These are phyloP conservation scores for Coniochaeta sp. DNA, from an alignment of 2,329 filamentous ascomycete genomes.

Conservation along the genomic window DNA sequence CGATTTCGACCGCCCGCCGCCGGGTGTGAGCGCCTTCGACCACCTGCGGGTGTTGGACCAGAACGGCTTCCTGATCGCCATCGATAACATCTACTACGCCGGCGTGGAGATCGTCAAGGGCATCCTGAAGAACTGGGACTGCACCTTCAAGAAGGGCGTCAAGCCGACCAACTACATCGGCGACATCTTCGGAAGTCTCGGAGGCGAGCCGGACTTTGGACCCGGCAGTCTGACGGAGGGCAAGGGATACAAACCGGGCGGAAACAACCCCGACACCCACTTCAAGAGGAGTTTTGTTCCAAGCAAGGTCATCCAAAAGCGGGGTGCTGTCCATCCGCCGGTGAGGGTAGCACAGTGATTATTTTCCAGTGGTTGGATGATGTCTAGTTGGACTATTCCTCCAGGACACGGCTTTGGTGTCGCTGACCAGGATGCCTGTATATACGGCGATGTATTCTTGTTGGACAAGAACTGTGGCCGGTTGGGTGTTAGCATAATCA, in stretches of 20 bases:
- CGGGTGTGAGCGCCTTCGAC: conserved; percentile 44
- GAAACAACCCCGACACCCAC: conserved; percentile 7
- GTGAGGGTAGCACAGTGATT: neutral
- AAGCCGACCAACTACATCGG: conserved; percentile 58
- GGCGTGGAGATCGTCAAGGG: conserved; percentile 59
- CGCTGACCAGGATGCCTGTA: neutral
- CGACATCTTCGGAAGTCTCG: conserved; percentile 63
- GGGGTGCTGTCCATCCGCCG: neutral
- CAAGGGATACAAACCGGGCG: conserved; percentile 17
- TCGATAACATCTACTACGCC: conserved; percentile 59
- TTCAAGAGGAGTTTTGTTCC: neutral
- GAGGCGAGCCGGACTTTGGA: conserved; percentile 59
- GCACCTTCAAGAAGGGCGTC: conserved; percentile 50
- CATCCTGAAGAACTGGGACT: conserved; percentile 54
- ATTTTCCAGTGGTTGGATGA: neutral
- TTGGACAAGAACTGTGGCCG: neutral
- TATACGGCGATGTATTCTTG: neutral
- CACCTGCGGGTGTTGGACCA: conserved; percentile 55
- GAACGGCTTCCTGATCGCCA: conserved; percentile 55
- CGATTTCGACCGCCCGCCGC: conserved; percentile 64
- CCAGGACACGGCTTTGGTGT: neutral
- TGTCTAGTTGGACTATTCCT: neutral
- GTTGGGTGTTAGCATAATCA: neutral
- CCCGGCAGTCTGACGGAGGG: conserved; percentile 38
- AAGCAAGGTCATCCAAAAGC: neutral